Percentiles rank a stretch among this genome's conserved stretches.
phyloP scores from a whole-genome alignment of 2,329 filamentous ascomycete genomes.

The Xylariales sp. region DNA sequence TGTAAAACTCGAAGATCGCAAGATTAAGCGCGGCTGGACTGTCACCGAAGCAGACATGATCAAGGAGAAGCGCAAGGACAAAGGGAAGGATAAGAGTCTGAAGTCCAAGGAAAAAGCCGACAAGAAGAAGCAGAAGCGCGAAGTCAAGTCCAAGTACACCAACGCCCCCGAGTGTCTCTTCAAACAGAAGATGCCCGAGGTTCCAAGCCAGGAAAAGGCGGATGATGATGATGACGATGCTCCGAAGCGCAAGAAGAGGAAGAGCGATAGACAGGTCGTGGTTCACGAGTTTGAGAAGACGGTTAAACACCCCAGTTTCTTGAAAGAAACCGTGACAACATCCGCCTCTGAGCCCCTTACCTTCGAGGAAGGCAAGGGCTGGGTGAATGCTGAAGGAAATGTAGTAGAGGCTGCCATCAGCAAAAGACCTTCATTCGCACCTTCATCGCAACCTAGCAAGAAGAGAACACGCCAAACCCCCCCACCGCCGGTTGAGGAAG shows the following conservation, averaged over 20 bases:
- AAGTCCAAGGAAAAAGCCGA: conserved; percentile 43
- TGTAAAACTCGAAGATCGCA: conserved; percentile 68
- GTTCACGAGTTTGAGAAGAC: conserved; percentile 91
- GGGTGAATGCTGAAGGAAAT: conserved; percentile 76
- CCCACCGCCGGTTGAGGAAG: conserved; percentile 11
- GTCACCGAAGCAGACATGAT: conserved; percentile 52
- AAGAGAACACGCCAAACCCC: conserved; percentile 9
- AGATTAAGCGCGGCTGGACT: conserved; percentile 88
- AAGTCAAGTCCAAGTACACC: conserved; percentile 72
- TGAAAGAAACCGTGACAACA: conserved; percentile 53
- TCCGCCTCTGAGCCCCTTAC: conserved; percentile 45
- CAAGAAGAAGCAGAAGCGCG: conserved; percentile 50
- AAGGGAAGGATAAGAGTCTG: conserved; percentile 33
- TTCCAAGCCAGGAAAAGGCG: conserved; percentile 33
- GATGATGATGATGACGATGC: conserved; percentile 34
- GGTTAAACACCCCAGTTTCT: conserved; percentile 75
- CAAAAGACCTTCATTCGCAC: conserved; percentile 24
- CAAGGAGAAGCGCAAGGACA: conserved; percentile 42
- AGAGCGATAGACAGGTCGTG: conserved; percentile 55
- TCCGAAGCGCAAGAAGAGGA: conserved; percentile 57
- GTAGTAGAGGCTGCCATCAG: conserved; percentile 60
- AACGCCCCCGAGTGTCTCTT: conserved; percentile 79
- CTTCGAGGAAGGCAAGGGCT: conserved; percentile 81
- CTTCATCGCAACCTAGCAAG: conserved; percentile 15
- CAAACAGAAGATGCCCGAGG: conserved; percentile 68